phyloP scores from a whole-genome alignment of 768 basidiomycete species.

The Strobilomyces dryophilus region DNA sequence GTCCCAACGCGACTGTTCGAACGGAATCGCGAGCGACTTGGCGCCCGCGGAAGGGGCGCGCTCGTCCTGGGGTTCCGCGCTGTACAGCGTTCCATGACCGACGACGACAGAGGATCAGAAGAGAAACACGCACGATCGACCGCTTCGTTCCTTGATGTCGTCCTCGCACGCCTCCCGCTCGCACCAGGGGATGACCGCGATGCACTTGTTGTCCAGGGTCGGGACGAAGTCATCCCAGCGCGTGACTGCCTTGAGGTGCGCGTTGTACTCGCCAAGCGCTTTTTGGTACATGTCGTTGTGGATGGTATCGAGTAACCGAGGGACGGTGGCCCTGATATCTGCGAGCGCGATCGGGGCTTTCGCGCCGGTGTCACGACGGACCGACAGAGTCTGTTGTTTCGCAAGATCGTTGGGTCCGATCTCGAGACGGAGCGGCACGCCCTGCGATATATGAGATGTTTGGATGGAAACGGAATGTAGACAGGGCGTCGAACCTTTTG shows the following conservation, averaged over 20 bases:
- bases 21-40: conserved; percentile 95
- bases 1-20: conserved; percentile 82
- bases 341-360: conserved; percentile 53
- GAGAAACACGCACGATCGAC: conserved; percentile 55
- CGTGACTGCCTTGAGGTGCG: conserved; percentile 66
- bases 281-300: conserved; percentile 83
- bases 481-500: conserved; percentile 62
- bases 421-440: conserved; percentile 95
- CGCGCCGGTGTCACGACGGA: conserved; percentile 75
- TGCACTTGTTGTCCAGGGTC: conserved; percentile 80
- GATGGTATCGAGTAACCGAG: conserved; percentile 74
- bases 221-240: conserved; percentile 95
- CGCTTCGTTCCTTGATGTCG: conserved; percentile 94
- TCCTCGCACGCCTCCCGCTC: conserved; percentile 92
- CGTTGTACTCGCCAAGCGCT: conserved; percentile 71
- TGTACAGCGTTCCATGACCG: conserved; percentile 26
- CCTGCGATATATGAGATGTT: conserved; percentile 42
- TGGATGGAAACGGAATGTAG: not conserved
- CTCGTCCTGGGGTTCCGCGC: conserved; percentile 85
- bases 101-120: not conserved
- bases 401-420: conserved; percentile 91
- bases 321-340: conserved; percentile 47
- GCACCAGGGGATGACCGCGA: conserved; percentile 94
- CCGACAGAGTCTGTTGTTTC: conserved; percentile 75
- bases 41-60: conserved; percentile 97